phyloP scores from a whole-genome alignment of 768 basidiomycete genomes.

The Daedalea quercina region DNA sequence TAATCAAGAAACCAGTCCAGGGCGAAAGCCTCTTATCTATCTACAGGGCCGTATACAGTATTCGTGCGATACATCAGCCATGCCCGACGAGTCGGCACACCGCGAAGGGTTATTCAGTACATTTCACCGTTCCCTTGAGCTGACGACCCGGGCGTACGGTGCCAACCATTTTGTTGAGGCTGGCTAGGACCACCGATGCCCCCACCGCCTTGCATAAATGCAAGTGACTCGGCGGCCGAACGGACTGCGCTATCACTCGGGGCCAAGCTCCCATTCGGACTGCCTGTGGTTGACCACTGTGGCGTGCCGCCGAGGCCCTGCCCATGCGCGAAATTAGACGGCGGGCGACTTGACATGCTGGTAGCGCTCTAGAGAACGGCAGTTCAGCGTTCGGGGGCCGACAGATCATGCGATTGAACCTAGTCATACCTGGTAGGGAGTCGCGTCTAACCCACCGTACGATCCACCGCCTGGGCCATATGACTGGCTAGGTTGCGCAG shows the following conservation, averaged over 20 bases:
- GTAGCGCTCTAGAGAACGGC: neutral
- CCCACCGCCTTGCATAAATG: slow-evolving; percentile 10
- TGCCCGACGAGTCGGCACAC: no score
- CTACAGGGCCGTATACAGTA: no score
- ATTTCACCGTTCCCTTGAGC: neutral
- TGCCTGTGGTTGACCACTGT: neutral
- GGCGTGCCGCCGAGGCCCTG: neutral
- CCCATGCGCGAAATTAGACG: neutral
- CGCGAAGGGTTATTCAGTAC: no score
- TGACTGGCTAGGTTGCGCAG: slow-evolving; percentile 7
- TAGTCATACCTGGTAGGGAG: slow-evolving; percentile 9
- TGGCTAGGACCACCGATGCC: neutral
- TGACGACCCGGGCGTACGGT: neutral
- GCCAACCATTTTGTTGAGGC: slow-evolving; percentile 1
- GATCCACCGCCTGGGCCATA: slow-evolving; percentile 7
- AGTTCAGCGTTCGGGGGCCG: neutral
- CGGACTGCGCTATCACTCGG: slow-evolving; percentile 5
- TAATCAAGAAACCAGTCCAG: no score
- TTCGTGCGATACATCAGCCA: no score
- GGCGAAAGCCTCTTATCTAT: no score
- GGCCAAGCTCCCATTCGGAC: slow-evolving; percentile 7
- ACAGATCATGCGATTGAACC: neutral
- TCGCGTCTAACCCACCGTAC: slow-evolving; percentile 5
- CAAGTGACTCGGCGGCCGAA: slow-evolving; percentile 13
- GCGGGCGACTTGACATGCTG: neutral